Percentiles rank a stretch among this genome's conserved stretches.
phyloP scores from a whole-genome alignment of 495 filamentous ascomycete genomes.

The Penicillium ucsense region DNA sequence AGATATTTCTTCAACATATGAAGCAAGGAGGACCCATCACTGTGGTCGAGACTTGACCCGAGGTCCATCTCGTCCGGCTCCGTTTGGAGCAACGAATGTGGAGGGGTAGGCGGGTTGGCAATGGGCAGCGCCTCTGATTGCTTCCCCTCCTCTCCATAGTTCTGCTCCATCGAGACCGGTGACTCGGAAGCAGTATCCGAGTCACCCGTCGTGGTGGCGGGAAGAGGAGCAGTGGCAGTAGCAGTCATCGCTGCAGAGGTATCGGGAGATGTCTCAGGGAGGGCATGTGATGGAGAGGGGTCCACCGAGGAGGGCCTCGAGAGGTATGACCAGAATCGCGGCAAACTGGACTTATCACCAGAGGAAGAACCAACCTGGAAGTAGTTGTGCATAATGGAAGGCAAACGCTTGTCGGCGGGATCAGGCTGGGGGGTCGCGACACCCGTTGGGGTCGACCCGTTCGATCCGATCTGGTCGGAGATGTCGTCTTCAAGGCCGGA shows the following conservation, averaged over 20 bases:
- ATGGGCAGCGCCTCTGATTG: constrained; percentile 19
- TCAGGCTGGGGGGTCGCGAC: constrained; percentile 83
- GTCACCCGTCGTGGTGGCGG: background rate
- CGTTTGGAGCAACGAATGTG: constrained; percentile 36
- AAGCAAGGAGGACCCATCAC: constrained; percentile 28
- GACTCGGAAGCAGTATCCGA: constrained; percentile 26
- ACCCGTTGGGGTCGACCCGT: constrained; percentile 69
- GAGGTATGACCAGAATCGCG: constrained; percentile 34
- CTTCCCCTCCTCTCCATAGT: constrained; percentile 26
- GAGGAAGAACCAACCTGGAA: constrained; percentile 84
- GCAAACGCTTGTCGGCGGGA: constrained; percentile 78
- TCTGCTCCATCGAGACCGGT: constrained; percentile 32
- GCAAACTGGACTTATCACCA: constrained; percentile 43
- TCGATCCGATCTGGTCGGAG: constrained; percentile 69
- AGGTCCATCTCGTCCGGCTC: constrained; percentile 32
- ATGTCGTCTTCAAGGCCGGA: constrained; percentile 51
- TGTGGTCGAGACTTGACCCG: constrained; percentile 25
- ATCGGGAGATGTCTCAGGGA: background rate
- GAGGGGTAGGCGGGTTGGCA: constrained; percentile 33
- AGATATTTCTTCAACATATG: constrained; percentile 36
- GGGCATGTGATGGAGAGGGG: constrained; percentile 8
- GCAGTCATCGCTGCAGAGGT: background rate
- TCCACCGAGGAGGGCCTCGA: constrained; percentile 13
- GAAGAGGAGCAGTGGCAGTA: too few species aligned
- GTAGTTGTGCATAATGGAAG: constrained; percentile 88